Conservation (phyloP, 768 basidiomycete genomes). For the Bullera alba region DNA sequence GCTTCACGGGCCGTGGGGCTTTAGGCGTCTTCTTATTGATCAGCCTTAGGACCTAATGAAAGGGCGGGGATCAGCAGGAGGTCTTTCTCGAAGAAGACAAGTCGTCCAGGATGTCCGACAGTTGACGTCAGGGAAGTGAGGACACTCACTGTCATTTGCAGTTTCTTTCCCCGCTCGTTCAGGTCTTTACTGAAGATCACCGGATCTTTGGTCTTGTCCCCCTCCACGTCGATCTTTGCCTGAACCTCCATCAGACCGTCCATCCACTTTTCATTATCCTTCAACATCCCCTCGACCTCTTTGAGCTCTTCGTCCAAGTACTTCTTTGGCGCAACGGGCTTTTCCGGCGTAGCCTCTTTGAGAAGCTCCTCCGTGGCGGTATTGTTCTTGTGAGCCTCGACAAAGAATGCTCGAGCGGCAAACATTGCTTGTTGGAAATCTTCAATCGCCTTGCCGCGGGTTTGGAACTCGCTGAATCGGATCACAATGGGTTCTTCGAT, state of each 20-base stretch:
- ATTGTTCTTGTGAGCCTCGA: constrained; percentile 67
- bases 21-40: constrained; percentile 30
- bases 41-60: constrained; percentile 26
- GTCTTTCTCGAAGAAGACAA: neutral
- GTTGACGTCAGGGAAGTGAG: neutral
- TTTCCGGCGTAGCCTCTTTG: constrained; percentile 19
- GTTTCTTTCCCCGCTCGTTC: constrained; percentile 68
- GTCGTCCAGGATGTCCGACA: neutral
- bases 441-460: constrained; percentile 74
- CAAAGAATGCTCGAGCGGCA: constrained; percentile 61
- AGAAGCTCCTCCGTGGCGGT: constrained; percentile 56
- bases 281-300: constrained; percentile 64
- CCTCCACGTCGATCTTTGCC: constrained; percentile 60
- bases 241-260: constrained; percentile 74
- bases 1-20: constrained; percentile 17
- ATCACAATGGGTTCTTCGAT: constrained; percentile 75
- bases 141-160: constrained; percentile 58
- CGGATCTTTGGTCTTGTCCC: constrained; percentile 63
- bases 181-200: constrained; percentile 80
- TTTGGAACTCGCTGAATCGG: constrained; percentile 81
- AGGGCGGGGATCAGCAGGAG: neutral
- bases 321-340: constrained; percentile 58
- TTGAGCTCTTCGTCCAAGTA: constrained; percentile 85
- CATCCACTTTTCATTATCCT: constrained; percentile 78
- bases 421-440: constrained; percentile 71